Percentiles rank a stretch among this genome's conserved stretches.
Evolutionary conservation across 805 yeast genomes (phyloP).

Genomic region (Metschnikowia henanensis): DNA sequence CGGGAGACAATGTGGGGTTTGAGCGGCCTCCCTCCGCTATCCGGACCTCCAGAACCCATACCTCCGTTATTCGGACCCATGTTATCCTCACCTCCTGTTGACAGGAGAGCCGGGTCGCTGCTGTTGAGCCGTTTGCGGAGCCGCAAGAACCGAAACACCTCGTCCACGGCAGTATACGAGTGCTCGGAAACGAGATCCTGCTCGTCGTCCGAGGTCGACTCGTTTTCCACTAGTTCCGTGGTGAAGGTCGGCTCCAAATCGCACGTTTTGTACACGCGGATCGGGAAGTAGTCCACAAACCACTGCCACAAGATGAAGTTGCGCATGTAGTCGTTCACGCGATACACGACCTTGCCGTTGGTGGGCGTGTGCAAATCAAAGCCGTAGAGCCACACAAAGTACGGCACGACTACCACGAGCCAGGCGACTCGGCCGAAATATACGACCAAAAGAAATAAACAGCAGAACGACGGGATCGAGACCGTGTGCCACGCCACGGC

Average conservation of each 20-base stretch:
- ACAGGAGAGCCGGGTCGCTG: slow-evolving; percentile 15
- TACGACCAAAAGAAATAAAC: slow-evolving; percentile 51
- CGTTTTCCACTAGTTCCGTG: slow-evolving; percentile 28
- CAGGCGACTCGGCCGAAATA: slow-evolving; percentile 60
- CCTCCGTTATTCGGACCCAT: too few species aligned
- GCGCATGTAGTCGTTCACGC: slow-evolving; percentile 60
- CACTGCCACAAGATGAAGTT: slow-evolving; percentile 61
- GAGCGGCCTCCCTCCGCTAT: background rate
- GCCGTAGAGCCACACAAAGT: slow-evolving; percentile 52
- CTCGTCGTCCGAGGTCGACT: slow-evolving; percentile 33
- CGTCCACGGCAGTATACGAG: slow-evolving; percentile 36
- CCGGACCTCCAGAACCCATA: too few species aligned
- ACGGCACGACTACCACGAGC: slow-evolving; percentile 62
- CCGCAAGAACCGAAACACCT: slow-evolving; percentile 35
- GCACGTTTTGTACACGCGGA: slow-evolving; percentile 62
- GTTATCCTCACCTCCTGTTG: background rate
- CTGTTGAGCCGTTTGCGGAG: slow-evolving; percentile 39
- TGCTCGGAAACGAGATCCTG: slow-evolving; percentile 42
- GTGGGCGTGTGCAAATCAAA: slow-evolving; percentile 68
- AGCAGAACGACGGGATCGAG: slow-evolving; percentile 58
- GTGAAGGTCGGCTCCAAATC: slow-evolving; percentile 76
- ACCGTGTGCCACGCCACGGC: slow-evolving; percentile 74
- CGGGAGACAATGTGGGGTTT: slow-evolving; percentile 20
- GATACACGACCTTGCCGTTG: slow-evolving; percentile 64
- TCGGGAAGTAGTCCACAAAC: slow-evolving; percentile 81